Percentiles rank a stretch among this genome's conserved stretches.
Conservation (phyloP, 805 yeast species). For the Candida ulmi region DNA sequence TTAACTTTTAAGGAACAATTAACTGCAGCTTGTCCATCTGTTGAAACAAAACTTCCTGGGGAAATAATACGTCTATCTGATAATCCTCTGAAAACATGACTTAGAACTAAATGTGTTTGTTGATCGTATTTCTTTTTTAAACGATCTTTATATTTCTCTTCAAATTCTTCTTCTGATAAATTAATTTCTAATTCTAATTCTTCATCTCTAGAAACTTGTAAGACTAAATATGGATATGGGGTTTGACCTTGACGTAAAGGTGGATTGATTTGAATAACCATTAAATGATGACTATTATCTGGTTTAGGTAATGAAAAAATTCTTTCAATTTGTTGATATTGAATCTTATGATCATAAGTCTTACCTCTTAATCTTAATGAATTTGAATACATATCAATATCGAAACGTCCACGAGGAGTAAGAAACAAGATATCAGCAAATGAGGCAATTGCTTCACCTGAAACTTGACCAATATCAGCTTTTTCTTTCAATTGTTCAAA, state of each 20-base stretch:
- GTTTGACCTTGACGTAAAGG: conserved; percentile 98
- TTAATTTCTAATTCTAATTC: conserved; percentile 88
- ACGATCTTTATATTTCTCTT: conserved; percentile 66
- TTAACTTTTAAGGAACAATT: conserved; percentile 91
- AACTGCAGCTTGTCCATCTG: conserved; percentile 77
- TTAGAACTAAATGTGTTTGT: conserved; percentile 78
- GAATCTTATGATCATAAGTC: conserved; percentile 94
- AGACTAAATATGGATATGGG: conserved; percentile 83
- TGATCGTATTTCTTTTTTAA: conserved; percentile 74
- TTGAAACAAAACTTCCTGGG: conserved; percentile 78
- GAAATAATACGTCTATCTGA: conserved; percentile 80
- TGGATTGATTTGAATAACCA: conserved; percentile 90
- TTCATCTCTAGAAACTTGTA: conserved; percentile 88
- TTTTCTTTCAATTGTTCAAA: conserved; percentile 88
- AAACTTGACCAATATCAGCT: conserved; percentile 90
- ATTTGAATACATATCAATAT: conserved; percentile 85
- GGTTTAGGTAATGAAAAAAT: conserved; percentile 91
- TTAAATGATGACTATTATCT: conserved; percentile 84
- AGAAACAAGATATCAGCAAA: conserved; percentile 86
- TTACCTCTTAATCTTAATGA: conserved; percentile 92
- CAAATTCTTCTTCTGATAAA: conserved; percentile 75
- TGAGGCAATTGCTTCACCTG: conserved; percentile 93
- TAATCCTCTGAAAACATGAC: conserved; percentile 85
- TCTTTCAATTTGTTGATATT: conserved; percentile 83
- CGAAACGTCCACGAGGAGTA: conserved; percentile 98